Conservation (phyloP, 192 early-diverging fungal species). For the Dissophora ornata region DNA sequence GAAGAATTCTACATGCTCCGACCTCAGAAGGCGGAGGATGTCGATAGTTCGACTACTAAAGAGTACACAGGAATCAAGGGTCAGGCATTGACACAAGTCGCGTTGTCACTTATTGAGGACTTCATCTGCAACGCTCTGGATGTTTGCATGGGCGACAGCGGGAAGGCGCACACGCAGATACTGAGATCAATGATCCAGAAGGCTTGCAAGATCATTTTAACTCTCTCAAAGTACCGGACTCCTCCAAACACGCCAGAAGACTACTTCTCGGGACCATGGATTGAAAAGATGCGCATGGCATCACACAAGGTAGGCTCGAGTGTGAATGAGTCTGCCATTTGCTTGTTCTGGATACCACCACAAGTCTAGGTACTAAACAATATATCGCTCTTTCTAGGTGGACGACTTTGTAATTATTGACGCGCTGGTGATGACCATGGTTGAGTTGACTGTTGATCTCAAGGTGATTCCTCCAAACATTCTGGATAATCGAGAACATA, state of each 20-base stretch:
- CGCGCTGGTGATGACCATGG: slow-evolving; percentile 58
- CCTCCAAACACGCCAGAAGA: slow-evolving; percentile 22
- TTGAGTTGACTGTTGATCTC: slow-evolving; percentile 51
- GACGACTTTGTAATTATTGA: slow-evolving; percentile 62
- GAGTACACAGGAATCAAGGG: slow-evolving; percentile 56
- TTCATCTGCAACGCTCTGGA: slow-evolving; percentile 51
- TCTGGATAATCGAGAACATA: slow-evolving; percentile 48
- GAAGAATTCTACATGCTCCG: slow-evolving; percentile 59
- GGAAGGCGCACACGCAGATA: slow-evolving; percentile 1
- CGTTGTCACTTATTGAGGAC: slow-evolving; percentile 37
- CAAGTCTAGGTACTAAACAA: too few species aligned
- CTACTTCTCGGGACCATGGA: slow-evolving; percentile 36
- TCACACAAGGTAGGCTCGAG: slow-evolving; percentile 20
- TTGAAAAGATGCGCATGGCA: slow-evolving; percentile 41
- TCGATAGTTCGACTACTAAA: slow-evolving; percentile 19
- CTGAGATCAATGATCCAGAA: slow-evolving; percentile 44
- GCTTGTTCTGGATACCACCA: too few species aligned
- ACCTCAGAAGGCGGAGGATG: slow-evolving; percentile 16
- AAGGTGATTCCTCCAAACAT: slow-evolving; percentile 42
- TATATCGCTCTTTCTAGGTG: slow-evolving; percentile 25
- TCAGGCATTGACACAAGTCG: slow-evolving; percentile 28
- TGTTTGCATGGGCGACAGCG: slow-evolving; percentile 21
- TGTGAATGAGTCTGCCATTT: neutral
- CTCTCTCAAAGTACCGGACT: slow-evolving; percentile 28
- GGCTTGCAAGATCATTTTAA: slow-evolving; percentile 44